A percentile compares a stretch with the other conserved stretches of the same genome.
phyloP scores from a whole-genome alignment of 192 early-diverging fungal species.

The Cetraspora pellucida region DNA sequence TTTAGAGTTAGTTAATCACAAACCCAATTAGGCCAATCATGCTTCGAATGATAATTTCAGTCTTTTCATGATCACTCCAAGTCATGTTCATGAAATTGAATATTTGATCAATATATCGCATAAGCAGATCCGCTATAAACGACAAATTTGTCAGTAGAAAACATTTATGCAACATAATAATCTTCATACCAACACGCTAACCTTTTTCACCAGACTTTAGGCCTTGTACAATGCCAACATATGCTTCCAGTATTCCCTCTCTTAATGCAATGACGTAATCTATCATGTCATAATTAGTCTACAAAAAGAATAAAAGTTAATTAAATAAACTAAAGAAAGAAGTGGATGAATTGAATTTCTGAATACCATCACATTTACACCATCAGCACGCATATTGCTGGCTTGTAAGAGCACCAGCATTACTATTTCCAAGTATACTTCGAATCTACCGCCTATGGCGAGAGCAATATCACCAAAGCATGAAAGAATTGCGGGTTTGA shows the following conservation, averaged over 20 bases:
- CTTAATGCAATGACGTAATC: slow-evolving; percentile 87
- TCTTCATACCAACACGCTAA: slow-evolving; percentile 36
- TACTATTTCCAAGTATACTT: slow-evolving; percentile 74
- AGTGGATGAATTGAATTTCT: background rate
- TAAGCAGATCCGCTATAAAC: slow-evolving; percentile 59
- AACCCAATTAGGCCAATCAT: slow-evolving; percentile 90
- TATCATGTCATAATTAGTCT: slow-evolving; percentile 72
- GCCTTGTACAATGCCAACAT: slow-evolving; percentile 95
- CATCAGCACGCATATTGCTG: slow-evolving; percentile 62
- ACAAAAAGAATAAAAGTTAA: slow-evolving; percentile 24
- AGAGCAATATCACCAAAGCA: slow-evolving; percentile 98
- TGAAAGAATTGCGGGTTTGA: slow-evolving; percentile 93
- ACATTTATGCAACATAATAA: background rate
- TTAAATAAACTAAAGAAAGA: no score
- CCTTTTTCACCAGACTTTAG: slow-evolving; percentile 77
- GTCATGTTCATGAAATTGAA: slow-evolving; percentile 79
- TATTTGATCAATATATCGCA: slow-evolving; percentile 66
- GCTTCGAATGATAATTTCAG: slow-evolving; percentile 67
- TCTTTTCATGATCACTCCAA: slow-evolving; percentile 61
- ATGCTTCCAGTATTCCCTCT: slow-evolving; percentile 91
- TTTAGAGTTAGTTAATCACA: background rate
- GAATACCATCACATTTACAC: background rate
- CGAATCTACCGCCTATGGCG: slow-evolving; percentile 88
- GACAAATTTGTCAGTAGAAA: background rate
- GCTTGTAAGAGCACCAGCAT: slow-evolving; percentile 91